A percentile compares a stretch with the other conserved stretches of the same genome.
phyloP scores from a whole-genome alignment of 257 asterid genomes.

The Catharanthus roseus region DNA sequence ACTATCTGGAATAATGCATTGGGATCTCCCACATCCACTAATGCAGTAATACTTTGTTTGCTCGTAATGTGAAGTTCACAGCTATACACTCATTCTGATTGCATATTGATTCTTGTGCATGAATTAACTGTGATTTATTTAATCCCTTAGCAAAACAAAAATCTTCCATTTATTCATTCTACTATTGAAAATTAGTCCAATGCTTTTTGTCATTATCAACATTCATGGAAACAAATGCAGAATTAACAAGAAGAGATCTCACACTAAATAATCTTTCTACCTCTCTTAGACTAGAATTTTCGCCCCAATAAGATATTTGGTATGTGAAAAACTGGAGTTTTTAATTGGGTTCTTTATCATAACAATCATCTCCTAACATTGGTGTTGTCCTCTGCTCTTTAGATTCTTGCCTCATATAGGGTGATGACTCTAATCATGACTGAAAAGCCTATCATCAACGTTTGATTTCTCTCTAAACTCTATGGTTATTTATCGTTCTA shows the following conservation, averaged over 20 bases:
- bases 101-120: not conserved
- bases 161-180: not conserved
- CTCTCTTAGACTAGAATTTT: not conserved
- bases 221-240: not conserved
- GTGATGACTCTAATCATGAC: slow-evolving; percentile 98
- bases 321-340: not conserved
- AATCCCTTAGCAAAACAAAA: not conserved
- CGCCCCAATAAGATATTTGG: not conserved
- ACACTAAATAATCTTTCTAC: not conserved
- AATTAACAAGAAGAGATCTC: not conserved
- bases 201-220: not conserved
- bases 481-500: not conserved
- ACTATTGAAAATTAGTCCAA: not conserved
- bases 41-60: not conserved
- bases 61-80: not conserved
- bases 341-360: not conserved
- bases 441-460: slow-evolving; percentile 97
- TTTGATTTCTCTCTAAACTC: slow-evolving; percentile 19
- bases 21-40: not conserved
- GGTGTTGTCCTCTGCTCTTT: slow-evolving; percentile 21
- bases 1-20: not conserved
- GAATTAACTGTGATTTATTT: not conserved
- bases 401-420: slow-evolving; percentile 98
- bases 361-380: not conserved
- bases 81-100: not conserved